Evolutionary conservation across 352 stramenopile genomes (phyloP).

Genomic region (Phytophthora citrophthora): DNA sequence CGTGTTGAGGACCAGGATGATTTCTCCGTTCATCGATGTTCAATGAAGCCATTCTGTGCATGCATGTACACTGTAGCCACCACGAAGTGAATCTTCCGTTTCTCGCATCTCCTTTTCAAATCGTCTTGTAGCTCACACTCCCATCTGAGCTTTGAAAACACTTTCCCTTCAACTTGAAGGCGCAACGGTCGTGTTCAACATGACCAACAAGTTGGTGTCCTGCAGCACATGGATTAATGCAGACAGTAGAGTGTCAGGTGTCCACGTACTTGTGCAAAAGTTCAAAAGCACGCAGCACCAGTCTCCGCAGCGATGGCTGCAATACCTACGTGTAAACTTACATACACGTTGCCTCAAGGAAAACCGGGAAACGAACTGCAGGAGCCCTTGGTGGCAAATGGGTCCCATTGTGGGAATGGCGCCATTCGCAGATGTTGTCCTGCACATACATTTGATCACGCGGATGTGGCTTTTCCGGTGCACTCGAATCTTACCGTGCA

Average conservation of each 20-base stretch:
- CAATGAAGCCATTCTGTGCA: no score
- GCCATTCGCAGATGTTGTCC: slow-evolving; percentile 6
- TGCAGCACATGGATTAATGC: no score
- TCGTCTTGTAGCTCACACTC: background rate
- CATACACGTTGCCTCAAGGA: no score
- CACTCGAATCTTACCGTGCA: background rate
- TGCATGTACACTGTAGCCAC: no score
- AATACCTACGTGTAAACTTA: no score
- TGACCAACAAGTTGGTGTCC: background rate
- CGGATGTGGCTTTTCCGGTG: slow-evolving; percentile 7
- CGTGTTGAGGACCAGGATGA: no score
- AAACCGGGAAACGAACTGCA: background rate
- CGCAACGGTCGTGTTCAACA: background rate
- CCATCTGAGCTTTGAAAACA: background rate
- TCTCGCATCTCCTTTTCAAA: background rate
- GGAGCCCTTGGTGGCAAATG: no score
- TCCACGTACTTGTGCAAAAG: no score
- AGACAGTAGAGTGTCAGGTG: no score
- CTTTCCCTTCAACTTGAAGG: background rate
- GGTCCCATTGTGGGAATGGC: slow-evolving; percentile 8
- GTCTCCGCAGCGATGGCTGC: no score
- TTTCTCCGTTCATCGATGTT: no score
- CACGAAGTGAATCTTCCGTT: background rate
- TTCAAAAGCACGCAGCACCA: no score
- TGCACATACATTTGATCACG: background rate